phyloP scores from a whole-genome alignment of 768 basidiomycete genomes.

The Psilocybe subaeruginosa region DNA sequence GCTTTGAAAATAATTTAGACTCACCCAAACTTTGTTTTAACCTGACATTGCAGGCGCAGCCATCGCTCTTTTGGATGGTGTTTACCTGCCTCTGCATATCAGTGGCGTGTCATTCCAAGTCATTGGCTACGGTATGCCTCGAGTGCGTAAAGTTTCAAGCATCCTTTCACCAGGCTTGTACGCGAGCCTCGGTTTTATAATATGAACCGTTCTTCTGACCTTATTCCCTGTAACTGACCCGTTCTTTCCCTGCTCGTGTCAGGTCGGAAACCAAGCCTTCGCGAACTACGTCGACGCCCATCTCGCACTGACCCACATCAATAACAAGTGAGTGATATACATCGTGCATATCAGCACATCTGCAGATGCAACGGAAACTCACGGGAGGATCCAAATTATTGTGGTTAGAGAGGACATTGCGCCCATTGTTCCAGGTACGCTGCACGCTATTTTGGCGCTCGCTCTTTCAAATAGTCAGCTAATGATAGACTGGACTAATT shows the following conservation, averaged over 20 bases:
- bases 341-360: neutral
- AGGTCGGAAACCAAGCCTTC: constrained; percentile 65
- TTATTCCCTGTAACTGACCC: neutral
- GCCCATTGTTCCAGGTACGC: constrained; percentile 42
- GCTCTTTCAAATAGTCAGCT: neutral
- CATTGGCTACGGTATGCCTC: constrained; percentile 45
- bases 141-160: constrained; percentile 32
- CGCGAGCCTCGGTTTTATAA: neutral
- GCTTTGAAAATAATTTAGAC: neutral
- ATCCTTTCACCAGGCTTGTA: neutral
- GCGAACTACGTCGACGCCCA: constrained; percentile 62
- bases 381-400: neutral
- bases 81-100: constrained; percentile 57
- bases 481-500: neutral
- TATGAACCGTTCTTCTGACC: neutral
- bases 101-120: constrained; percentile 36
- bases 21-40: neutral
- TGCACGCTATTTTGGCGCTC: neutral
- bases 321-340: constrained; percentile 47
- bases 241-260: neutral
- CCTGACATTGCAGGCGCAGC: constrained; percentile 43
- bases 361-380: neutral
- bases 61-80: constrained; percentile 55
- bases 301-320: constrained; percentile 56
- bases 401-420: constrained; percentile 38